These are phyloP conservation scores for Fusarium dlaminii DNA, from an alignment of 2,329 filamentous ascomycete genomes.

Conservation along the genomic window DNA sequence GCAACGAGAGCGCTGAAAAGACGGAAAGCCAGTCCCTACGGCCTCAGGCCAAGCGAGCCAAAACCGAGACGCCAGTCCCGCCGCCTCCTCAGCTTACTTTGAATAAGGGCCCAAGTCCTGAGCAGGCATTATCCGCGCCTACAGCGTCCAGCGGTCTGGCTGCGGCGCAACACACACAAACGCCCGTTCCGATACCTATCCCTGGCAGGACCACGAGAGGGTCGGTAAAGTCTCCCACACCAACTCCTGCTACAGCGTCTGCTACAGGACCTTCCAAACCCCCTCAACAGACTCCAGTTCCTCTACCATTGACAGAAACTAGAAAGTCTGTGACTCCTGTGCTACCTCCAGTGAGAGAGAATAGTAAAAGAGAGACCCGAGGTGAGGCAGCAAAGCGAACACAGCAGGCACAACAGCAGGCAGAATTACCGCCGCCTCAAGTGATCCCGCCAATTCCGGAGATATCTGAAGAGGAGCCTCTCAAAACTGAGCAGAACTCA, in stretches of 20 bases:
- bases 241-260: constrained; percentile 39
- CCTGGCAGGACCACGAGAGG: constrained; percentile 43
- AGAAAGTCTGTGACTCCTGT: constrained; percentile 47
- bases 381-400: constrained; percentile 55
- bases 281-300: constrained; percentile 50
- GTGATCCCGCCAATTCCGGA: constrained; percentile 8
- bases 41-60: constrained; percentile 61
- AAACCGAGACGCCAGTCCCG: constrained; percentile 67
- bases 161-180: constrained; percentile 49
- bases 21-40: constrained; percentile 45
- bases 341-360: constrained; percentile 44
- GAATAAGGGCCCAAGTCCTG: constrained; percentile 41
- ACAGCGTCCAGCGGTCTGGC: constrained; percentile 27
- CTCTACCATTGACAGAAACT: constrained; percentile 48
- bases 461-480: constrained; percentile 13
- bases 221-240: constrained; percentile 47
- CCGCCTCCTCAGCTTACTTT: constrained; percentile 52
- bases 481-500: constrained; percentile 37
- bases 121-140: constrained; percentile 31
- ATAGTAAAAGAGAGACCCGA: constrained; percentile 57
- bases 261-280: constrained; percentile 45
- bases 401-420: constrained; percentile 46
- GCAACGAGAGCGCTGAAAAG: constrained; percentile 36
- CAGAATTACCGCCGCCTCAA: constrained; percentile 13
- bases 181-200: constrained; percentile 54